Evolutionary conservation across 371 early-diverging fungal species (phyloP), one percentile per base, ranked within the genome.

Genomic region (Haplosporangium sp.): DNA sequence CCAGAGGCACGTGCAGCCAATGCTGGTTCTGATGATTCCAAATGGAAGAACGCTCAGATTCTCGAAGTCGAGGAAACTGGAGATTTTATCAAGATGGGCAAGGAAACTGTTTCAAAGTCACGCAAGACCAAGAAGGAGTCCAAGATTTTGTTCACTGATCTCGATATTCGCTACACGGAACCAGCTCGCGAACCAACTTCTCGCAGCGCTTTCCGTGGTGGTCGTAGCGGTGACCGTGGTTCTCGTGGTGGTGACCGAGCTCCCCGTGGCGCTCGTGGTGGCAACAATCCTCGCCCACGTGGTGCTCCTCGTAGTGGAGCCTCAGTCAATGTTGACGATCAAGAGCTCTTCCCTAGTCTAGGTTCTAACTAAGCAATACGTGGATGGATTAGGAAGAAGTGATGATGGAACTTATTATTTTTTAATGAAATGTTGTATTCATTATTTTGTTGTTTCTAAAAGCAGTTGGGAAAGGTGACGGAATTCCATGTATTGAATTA

Each of bases 1-100:
- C 91, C 91, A 11, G 87, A 88, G 66, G 84, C 86, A 57, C 92
- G 96, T 76, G 88, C 91, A 84, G 91, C 95, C 74, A 94, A 94
- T 87, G 94, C 95, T 76, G 95, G 95, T 40, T 83, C 84, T 52
- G 95, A 94, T 63, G 92, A 92, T 20, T 66, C 86, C 64, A 86
- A 94, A 84, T 95, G 94, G 93, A 92, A 92, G 88, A 89, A 90
- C 81, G 85, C 92, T 65, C 88, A 89, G 77, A 88, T 89, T 58
- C 88, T 94, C 62, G 82, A 88, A 72, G 89, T 91, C 76, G 87
- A 83, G 15, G 95, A 93, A 13, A 85, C 89, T 64, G 90, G 77
- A 65, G 90, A 85, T 39, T 85, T 84, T 20, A 87, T 90, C 83
- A 87, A 87, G 70, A 83, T 85, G 73, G 85, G 86, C 85, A 94